Evolutionary conservation across 2,329 filamentous ascomycete genomes (phyloP).

Genomic region (Fusarium sp.): DNA sequence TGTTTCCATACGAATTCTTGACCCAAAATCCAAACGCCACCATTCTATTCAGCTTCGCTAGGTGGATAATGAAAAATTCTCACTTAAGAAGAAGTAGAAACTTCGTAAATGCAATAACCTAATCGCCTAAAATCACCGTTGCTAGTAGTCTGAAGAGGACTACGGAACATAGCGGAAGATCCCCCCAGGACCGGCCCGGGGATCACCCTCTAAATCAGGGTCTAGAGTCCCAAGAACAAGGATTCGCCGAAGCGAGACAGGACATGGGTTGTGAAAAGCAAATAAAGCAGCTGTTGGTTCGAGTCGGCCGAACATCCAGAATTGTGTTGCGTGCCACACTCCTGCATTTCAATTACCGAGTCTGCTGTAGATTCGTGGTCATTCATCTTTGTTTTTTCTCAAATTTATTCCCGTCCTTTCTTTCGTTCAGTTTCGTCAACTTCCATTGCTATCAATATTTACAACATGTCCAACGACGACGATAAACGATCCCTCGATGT

Average conservation of each 20-base stretch:
- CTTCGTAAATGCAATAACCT: neutral
- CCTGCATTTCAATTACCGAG: constrained; percentile 25
- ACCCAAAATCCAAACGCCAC: neutral
- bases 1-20: neutral
- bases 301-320: neutral
- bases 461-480: constrained; percentile 23
- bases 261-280: neutral
- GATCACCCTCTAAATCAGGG: neutral
- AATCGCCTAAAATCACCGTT: neutral
- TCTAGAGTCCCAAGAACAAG: neutral
- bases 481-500: constrained; percentile 17
- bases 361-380: neutral
- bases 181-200: neutral
- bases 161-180: neutral
- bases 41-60: neutral
- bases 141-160: no score
- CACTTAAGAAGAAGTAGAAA: no score
- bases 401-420: neutral
- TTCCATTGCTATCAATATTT: neutral
- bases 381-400: neutral
- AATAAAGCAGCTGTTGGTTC: neutral
- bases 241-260: neutral
- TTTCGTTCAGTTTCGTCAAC: neutral
- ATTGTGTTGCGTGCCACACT: constrained; percentile 1
- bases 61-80: neutral